Base-by-base conservation (phyloP, 192 early-diverging fungal species). In the Coemansia brasiliensis region DNA sequence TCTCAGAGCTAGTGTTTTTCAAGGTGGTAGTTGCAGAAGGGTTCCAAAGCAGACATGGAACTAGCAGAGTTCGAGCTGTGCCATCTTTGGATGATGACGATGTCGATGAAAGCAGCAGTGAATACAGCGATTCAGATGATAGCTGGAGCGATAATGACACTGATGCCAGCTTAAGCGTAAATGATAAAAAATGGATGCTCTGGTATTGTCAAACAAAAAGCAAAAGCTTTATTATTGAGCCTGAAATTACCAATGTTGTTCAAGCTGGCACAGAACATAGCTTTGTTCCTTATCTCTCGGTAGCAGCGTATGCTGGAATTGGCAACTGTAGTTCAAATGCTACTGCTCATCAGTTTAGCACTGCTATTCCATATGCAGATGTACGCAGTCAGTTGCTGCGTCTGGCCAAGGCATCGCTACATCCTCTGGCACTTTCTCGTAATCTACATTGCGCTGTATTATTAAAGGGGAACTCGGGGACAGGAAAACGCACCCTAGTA, bases 401-500 rank as follows among this genome's bases (percentile, higher is more conserved):
- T 18, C 71, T 92, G 0, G 74, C 88, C 1, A 82, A 79, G 4
- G 87, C 90, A 2, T 84, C 83, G 39, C 79, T 95, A 12, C 87
- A 93, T 61, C 90, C 94, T 11, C 65, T 88, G 20, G 85, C 90
- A 0, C 61, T 82, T 13, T 66, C 83, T n/a, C 80, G 89, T 25
- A 83, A 82, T 10, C 73, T 95, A 17, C 78, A 81, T 13, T 90
- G 90, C 55, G 86, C 85, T 1, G 83, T 87, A 0, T 61, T 95
- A 27, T 52, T 97, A 17, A 86, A 90, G 56, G 94, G 93, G 11
- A 85, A 90, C 18, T 77, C 84, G 1, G 95, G 95, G 5, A 87
- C 85, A 15, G 95, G 95, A 11, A 97, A 97, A 59, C 81, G 84
- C 32, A 85, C 86, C 0, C 54, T 92, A 27, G 72, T 94, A 1